phyloP scores from a whole-genome alignment of 345 rosid genomes.

The Iberis pinnata region DNA sequence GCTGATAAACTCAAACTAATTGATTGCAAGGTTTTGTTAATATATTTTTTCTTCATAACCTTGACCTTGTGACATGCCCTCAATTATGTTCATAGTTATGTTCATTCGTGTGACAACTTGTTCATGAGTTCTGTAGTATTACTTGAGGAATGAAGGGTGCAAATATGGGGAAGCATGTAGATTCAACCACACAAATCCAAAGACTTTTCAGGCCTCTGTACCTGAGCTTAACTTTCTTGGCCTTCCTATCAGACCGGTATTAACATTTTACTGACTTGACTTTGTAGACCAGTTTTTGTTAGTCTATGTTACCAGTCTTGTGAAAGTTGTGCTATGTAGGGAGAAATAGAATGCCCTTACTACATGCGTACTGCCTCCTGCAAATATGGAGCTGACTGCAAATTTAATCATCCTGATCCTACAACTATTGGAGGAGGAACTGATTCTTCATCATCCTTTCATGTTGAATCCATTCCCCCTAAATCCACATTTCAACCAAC shows the following conservation, averaged over 20 bases:
- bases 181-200: conserved; percentile 62
- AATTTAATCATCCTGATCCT: conserved; percentile 95
- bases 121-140: conserved; percentile 58
- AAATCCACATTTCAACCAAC: conserved; percentile 46
- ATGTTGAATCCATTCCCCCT: conserved; percentile 36
- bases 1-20: conserved; percentile 47
- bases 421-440: conserved; percentile 45
- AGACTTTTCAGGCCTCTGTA: conserved; percentile 30
- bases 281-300: conserved; percentile 10
- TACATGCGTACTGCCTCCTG: conserved; percentile 98
- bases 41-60: background rate
- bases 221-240: conserved; percentile 83
- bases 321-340: conserved; percentile 40
- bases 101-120: background rate
- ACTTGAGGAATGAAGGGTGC: conserved; percentile 92
- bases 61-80: too few relatives aligned
- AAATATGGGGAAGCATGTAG: conserved; percentile 89
- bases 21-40: conserved; percentile 73
- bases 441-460: conserved; percentile 56
- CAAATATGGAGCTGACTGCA: conserved; percentile 80
- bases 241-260: conserved; percentile 82
- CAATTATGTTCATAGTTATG: too few relatives aligned
- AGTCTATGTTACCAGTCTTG: conserved; percentile 9
- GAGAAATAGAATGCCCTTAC: conserved; percentile 84
- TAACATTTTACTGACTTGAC: background rate